phyloP scores from a whole-genome alignment of 2,329 filamentous ascomycete species.

The Aspergillus fischeri region DNA sequence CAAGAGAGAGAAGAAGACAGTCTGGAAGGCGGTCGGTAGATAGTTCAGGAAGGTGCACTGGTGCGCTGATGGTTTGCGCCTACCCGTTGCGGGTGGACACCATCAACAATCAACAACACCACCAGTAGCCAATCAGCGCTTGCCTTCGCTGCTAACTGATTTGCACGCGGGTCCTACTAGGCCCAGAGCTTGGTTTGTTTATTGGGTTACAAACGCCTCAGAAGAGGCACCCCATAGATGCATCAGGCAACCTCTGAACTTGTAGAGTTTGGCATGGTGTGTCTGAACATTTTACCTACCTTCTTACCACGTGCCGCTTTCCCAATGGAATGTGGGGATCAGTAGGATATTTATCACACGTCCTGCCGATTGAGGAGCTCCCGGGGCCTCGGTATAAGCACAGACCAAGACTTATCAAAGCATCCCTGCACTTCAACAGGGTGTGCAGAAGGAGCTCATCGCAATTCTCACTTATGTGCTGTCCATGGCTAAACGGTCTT shows the following conservation, averaged over 20 bases:
- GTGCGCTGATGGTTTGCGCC: constrained; percentile 3
- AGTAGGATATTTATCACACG: not conserved
- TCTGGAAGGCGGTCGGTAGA: constrained; percentile 1
- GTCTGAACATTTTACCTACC: not conserved
- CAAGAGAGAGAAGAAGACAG: not conserved
- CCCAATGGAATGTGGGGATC: not conserved
- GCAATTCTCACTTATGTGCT: no score
- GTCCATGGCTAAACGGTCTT: not conserved
- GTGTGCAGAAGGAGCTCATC: not conserved
- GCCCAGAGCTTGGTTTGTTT: not conserved
- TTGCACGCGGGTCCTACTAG: not conserved
- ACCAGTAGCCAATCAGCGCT: constrained; percentile 6
- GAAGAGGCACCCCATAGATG: not conserved
- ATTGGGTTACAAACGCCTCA: not conserved
- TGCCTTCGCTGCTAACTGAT: not conserved
- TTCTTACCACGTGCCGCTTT: not conserved
- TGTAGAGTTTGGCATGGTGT: not conserved
- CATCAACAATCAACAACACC: constrained; percentile 6
- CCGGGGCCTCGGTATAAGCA: not conserved
- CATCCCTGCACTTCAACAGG: not conserved
- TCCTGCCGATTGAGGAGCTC: not conserved
- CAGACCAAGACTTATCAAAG: not conserved
- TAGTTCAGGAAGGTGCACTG: not conserved
- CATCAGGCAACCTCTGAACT: not conserved
- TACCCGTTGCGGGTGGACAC: constrained; percentile 5